Percentiles rank a stretch among this genome's conserved stretches.
These are phyloP conservation scores for Tricholoma hemisulphureum DNA, from an alignment of 768 basidiomycete species.

Conservation along the genomic window DNA sequence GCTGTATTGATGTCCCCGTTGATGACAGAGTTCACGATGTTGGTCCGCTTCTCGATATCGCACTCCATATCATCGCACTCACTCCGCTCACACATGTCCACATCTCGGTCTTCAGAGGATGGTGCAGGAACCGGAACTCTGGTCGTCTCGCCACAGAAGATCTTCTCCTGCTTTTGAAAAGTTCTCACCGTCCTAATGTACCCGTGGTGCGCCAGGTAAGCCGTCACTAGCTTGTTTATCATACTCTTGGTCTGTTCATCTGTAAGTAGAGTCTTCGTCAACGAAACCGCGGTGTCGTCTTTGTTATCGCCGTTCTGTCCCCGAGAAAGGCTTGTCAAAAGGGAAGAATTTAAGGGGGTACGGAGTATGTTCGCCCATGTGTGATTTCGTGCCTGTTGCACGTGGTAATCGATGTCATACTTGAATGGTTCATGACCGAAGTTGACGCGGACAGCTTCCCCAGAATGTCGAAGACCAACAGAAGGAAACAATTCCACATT, in stretches of 20 bases:
- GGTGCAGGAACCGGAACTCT: constrained; percentile 9
- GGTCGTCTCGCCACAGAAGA: constrained; percentile 8
- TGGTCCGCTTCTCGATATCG: constrained; percentile 67
- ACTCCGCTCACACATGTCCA: constrained; percentile 41
- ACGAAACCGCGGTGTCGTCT: constrained; percentile 10
- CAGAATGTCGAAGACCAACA: constrained; percentile 80
- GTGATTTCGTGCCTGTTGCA: constrained; percentile 63
- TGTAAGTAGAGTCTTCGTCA: constrained; percentile 29
- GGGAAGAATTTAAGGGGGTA: constrained; percentile 46
- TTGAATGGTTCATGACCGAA: constrained; percentile 85
- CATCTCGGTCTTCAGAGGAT: constrained; percentile 27
- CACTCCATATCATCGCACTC: constrained; percentile 32
- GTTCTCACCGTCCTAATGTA: constrained; percentile 70
- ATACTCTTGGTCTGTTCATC: constrained; percentile 57
- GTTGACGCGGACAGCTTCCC: constrained; percentile 81
- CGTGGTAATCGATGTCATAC: constrained; percentile 88
- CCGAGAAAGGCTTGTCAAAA: constrained; percentile 27
- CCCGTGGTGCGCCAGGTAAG: constrained; percentile 84
- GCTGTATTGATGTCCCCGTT: constrained; percentile 72
- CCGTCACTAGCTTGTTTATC: constrained; percentile 70
- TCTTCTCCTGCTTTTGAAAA: constrained; percentile 48
- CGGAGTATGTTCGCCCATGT: constrained; percentile 68
- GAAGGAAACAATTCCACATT: constrained; percentile 74
- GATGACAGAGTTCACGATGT: constrained; percentile 66
- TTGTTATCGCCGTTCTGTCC: constrained; percentile 19